phyloP scores from a whole-genome alignment of 1,284 basidiomycete genomes.

The Ustilago xerochloae region DNA sequence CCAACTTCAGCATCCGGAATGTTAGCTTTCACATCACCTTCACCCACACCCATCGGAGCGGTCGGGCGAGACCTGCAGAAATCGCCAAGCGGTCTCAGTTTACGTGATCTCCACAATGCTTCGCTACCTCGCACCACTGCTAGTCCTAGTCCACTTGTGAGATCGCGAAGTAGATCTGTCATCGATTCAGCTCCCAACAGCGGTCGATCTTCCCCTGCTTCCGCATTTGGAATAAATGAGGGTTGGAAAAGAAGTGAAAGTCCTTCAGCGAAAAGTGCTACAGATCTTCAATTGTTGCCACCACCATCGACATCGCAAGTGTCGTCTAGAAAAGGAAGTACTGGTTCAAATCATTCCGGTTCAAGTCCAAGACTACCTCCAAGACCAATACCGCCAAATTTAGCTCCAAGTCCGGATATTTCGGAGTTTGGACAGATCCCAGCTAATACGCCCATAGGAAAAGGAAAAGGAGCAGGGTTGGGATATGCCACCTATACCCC shows the following conservation, averaged over 20 bases:
- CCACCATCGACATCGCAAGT: conserved; percentile 1
- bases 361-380: conserved; percentile 32
- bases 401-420: conserved; percentile 33
- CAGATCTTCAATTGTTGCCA: conserved; percentile 1
- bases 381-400: conserved; percentile 1
- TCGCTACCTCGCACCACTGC: no score
- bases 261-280: no score
- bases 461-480: conserved; percentile 2
- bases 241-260: neutral
- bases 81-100: conserved; percentile 30
- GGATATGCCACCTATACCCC: conserved; percentile 41
- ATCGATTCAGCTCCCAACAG: conserved; percentile 11
- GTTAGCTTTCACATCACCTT: conserved; percentile 19
- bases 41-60: no score
- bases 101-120: no score
- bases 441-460: neutral
- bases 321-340: conserved; percentile 23
- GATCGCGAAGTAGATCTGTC: conserved; percentile 14
- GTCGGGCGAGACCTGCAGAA: no score
- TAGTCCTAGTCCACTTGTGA: neutral
- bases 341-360: conserved; percentile 18
- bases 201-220: conserved; percentile 14
- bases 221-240: neutral
- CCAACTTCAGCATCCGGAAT: conserved; percentile 24
- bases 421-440: conserved; percentile 41